Evolutionary conservation across 1,284 basidiomycete genomes (phyloP).

Genomic region (Ceratobasidium sp.): DNA sequence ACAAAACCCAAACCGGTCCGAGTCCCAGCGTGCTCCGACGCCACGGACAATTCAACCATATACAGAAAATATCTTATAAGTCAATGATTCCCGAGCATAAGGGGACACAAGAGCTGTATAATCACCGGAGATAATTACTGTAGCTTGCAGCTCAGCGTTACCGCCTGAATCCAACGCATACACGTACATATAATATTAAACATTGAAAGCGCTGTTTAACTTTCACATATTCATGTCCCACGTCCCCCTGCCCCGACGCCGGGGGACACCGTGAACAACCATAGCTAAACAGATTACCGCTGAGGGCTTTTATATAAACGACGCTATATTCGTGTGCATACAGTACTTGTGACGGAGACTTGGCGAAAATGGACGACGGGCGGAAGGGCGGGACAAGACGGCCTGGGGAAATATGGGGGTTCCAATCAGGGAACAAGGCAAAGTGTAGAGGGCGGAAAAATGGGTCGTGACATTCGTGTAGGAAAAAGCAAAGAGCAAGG

Average conservation of each 20-base stretch:
- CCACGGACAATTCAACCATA: constrained; percentile 39
- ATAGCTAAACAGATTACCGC: constrained; percentile 40
- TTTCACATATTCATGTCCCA: too few species aligned
- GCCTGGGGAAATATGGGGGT: constrained; percentile 22
- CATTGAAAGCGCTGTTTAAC: constrained; percentile 24
- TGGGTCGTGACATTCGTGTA: constrained; percentile 51
- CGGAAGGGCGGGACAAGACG: not conserved
- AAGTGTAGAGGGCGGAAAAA: constrained; percentile 13
- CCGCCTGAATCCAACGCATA: constrained; percentile 14
- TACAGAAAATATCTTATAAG: too few species aligned
- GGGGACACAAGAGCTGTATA: constrained; percentile 41
- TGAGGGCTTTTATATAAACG: constrained; percentile 3
- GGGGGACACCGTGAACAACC: too few species aligned
- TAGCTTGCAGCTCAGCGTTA: too few species aligned
- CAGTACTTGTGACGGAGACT: not conserved
- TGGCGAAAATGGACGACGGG: not conserved
- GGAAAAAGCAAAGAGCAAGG: constrained; percentile 22
- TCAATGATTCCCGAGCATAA: too few species aligned
- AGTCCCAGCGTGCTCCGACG: not conserved
- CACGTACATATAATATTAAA: constrained; percentile 10
- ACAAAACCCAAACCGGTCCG: too few species aligned
- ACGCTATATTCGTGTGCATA: not conserved
- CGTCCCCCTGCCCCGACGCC: too few species aligned
- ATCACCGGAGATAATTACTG: constrained; percentile 31
- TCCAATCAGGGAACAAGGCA: not conserved